These are phyloP conservation scores for Cercospora sp. DNA, from an alignment of 2,329 filamentous ascomycete genomes.

Conservation along the genomic window DNA sequence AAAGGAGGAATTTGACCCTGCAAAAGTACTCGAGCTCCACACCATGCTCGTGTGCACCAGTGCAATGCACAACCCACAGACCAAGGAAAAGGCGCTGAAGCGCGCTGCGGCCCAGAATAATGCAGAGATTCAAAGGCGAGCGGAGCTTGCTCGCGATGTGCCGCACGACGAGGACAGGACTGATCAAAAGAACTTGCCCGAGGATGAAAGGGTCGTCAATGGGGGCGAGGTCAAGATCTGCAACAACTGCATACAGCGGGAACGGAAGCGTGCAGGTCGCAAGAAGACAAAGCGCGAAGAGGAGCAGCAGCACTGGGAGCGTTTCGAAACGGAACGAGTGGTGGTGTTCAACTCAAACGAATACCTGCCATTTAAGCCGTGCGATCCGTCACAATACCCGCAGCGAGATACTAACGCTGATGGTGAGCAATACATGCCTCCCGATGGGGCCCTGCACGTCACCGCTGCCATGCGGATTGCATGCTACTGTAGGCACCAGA, in stretches of 20 bases:
- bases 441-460: slow-evolving; percentile 69
- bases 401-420: slow-evolving; percentile 32
- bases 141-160: slow-evolving; percentile 34
- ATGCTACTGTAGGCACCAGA: slow-evolving; percentile 94
- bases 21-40: slow-evolving; percentile 76
- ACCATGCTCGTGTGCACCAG: slow-evolving; percentile 88
- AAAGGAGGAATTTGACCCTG: slow-evolving; percentile 66
- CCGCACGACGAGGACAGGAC: slow-evolving; percentile 46
- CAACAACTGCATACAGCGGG: slow-evolving; percentile 83
- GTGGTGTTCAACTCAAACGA: slow-evolving; percentile 91
- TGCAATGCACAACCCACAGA: slow-evolving; percentile 74
- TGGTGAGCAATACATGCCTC: slow-evolving; percentile 37
- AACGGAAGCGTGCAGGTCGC: slow-evolving; percentile 83
- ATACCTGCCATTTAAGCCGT: slow-evolving; percentile 76
- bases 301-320: slow-evolving; percentile 84
- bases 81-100: slow-evolving; percentile 66
- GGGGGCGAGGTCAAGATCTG: slow-evolving; percentile 96
- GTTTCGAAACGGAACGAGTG: slow-evolving; percentile 76
- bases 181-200: slow-evolving; percentile 54
- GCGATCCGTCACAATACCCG: slow-evolving; percentile 44
- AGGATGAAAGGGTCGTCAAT: slow-evolving; percentile 73
- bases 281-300: slow-evolving; percentile 94
- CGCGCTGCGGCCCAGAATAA: slow-evolving; percentile 53
- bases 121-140: slow-evolving; percentile 47
- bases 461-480: slow-evolving; percentile 93